Base-by-base conservation (phyloP, 495 filamentous ascomycete genomes). In the Trichoderma gamsii region DNA sequence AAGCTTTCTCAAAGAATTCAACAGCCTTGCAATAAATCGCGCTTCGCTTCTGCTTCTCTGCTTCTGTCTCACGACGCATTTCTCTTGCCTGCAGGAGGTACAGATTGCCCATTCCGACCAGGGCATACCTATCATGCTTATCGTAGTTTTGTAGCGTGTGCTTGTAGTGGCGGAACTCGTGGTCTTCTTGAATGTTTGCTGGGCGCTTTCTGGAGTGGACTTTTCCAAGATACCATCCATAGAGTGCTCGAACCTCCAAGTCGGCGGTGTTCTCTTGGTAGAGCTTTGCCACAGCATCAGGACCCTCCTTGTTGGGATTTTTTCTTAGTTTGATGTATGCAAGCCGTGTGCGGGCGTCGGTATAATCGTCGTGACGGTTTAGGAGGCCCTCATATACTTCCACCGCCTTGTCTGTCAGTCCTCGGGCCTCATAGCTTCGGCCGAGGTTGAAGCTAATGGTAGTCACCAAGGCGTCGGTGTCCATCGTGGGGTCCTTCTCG, bases 1-100 rank as follows among this genome's bases (percentile, higher is more conserved):
- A 80, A 29, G 92, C 94, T 79, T 99, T 99, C 76, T 98, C 96
- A 75, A 97, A 99, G 80, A 98, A 98, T 75, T 97, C 96, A 13
- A 98, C 93, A 2, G 95, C 94, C 68, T 90, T 91, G 75, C 88
- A 86, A 75, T 97, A 99, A 71, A 86, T 88, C 72, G 89, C 90
- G 52, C 88, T 88, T 52, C 94, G 88, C 78, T 96, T 96, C 69
- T 95, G 90, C 78, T 90, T 95, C 66, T 99, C 94, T 67, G 84
- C 79, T 18, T 98, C 95, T 3, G 90, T 90, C 49, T 95, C 90
- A 64, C 93, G 85, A 61, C 90, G 89, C 93, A 98, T 97, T 76
- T 99, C 95, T 52, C 95, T 88, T 2, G 95, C 95, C 52, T 89
- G 86, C 67, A 88, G 79, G 41, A 97, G 84, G 72, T 94, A 90